Conservation (phyloP, 306 rosid species). For the Elaeagnus macrophylla region DNA sequence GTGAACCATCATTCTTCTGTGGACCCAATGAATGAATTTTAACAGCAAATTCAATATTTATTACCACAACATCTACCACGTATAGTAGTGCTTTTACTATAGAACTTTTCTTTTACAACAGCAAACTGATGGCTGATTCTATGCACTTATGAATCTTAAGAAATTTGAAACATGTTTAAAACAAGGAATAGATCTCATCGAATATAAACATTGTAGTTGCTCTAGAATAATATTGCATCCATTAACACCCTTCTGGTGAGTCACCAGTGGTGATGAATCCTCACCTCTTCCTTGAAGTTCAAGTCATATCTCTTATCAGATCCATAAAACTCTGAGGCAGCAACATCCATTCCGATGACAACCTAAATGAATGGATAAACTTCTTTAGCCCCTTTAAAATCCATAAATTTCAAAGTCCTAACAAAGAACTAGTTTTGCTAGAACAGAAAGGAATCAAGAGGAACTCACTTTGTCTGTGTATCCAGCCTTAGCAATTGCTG, state of each 20-base stretch:
- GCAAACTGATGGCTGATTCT: no score
- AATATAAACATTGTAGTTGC: background rate
- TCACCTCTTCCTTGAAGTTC: slow-evolving; percentile 96
- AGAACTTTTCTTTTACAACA: no score
- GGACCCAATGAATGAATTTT: background rate
- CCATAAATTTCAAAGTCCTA: slow-evolving; percentile 10
- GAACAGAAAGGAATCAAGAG: slow-evolving; percentile 5
- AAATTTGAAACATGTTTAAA: no score
- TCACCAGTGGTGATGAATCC: slow-evolving; percentile 5
- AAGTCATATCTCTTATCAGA: slow-evolving; percentile 69
- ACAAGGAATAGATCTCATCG: no score
- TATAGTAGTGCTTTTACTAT: no score
- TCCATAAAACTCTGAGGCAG: slow-evolving; percentile 90
- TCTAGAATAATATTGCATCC: slow-evolving; percentile 2
- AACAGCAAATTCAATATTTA: background rate
- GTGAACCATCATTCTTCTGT: slow-evolving; percentile 77
- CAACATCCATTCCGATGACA: slow-evolving; percentile 99
- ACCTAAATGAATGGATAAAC: slow-evolving; percentile 38
- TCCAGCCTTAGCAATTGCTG: slow-evolving; percentile 95
- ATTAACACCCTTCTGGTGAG: background rate
- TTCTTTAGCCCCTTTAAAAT: slow-evolving; percentile 11
- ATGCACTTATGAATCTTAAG: no score
- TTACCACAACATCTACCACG: background rate
- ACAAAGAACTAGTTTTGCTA: background rate
- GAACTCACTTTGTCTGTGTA: slow-evolving; percentile 77